A percentile compares a stretch with the other conserved stretches of the same genome.
These are phyloP conservation scores for Talaromyces sp. DNA, from an alignment of 2,329 filamentous ascomycete species.

Conservation along the genomic window DNA sequence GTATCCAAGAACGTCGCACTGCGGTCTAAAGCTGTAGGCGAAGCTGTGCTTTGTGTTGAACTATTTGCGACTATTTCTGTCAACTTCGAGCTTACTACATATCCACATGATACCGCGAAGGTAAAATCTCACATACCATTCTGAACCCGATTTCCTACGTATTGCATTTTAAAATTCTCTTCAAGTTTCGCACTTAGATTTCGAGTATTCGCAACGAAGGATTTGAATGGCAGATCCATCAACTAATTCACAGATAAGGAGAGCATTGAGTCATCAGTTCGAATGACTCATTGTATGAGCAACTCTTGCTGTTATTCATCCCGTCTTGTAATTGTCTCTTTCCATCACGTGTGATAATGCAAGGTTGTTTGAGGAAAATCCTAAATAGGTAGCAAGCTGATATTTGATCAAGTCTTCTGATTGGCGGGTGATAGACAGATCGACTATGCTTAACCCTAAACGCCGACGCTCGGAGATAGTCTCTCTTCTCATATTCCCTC, in stretches of 20 bases:
- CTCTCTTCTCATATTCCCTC: not conserved
- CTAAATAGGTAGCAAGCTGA: not conserved
- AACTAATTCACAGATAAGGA: not conserved
- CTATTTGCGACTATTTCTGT: not conserved
- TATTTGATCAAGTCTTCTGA: not conserved
- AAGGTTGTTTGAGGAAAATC: not conserved
- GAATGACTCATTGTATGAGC: not conserved
- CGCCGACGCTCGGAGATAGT: not conserved
- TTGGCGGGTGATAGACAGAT: not conserved
- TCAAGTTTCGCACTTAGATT: not conserved
- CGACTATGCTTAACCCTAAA: not conserved
- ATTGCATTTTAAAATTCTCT: not conserved
- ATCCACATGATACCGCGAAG: not conserved
- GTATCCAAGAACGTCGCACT: not conserved
- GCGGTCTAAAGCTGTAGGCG: not conserved
- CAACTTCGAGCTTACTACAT: not conserved
- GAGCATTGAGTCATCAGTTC: not conserved
- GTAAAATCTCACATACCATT: not conserved
- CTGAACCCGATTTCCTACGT: not conserved
- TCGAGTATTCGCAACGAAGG: not conserved
- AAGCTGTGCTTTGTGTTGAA: not conserved
- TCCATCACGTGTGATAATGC: not conserved
- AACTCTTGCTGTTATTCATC: not conserved
- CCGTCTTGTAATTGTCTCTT: not conserved
- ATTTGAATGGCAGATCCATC: not conserved